phyloP scores from a whole-genome alignment of 495 filamentous ascomycete genomes.

The Tuber indicum region DNA sequence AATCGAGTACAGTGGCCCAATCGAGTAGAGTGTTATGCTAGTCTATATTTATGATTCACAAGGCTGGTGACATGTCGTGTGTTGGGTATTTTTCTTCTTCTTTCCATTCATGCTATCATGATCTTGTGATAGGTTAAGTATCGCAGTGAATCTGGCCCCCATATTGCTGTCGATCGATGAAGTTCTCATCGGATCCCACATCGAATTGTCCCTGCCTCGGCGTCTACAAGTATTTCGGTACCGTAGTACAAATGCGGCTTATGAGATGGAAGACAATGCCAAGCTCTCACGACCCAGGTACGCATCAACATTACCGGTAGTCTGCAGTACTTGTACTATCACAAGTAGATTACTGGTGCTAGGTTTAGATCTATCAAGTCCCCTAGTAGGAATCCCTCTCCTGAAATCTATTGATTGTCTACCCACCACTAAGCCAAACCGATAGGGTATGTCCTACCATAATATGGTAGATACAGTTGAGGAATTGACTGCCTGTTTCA shows the following conservation, averaged over 20 bases:
- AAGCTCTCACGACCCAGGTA: not conserved
- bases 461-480: not conserved
- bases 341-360: not conserved
- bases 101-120: not conserved
- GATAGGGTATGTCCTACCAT: not conserved
- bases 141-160: not conserved
- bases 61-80: not conserved
- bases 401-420: not conserved
- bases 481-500: not conserved
- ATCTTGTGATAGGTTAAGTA: not conserved
- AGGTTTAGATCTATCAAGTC: not conserved
- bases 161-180: not conserved
- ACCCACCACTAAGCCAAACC: not conserved
- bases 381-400: not conserved
- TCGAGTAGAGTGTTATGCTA: not conserved
- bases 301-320: not conserved
- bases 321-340: too few relatives aligned
- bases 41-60: not conserved
- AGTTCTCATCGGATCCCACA: not conserved
- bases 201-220: not conserved
- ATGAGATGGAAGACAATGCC: not conserved
- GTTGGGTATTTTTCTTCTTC: not conserved
- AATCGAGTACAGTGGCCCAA: not conserved
- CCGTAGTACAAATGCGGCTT: not conserved
- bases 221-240: not conserved